phyloP scores from a whole-genome alignment of 352 stramenopile species.

The Phytophthora gonapodyides region DNA sequence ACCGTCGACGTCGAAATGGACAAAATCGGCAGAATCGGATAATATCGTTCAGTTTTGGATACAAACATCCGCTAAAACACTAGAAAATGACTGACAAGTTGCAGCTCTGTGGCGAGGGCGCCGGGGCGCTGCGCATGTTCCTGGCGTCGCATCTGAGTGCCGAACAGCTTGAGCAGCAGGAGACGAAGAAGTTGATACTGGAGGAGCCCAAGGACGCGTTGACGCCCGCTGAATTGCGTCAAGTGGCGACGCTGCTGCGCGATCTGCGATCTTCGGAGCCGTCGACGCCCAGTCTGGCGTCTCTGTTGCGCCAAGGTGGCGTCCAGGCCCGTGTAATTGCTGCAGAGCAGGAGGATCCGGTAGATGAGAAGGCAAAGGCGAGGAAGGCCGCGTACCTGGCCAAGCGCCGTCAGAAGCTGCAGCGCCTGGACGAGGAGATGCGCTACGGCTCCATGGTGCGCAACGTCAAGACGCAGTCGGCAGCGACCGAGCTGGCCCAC shows the following conservation, averaged over 20 bases:
- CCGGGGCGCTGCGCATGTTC: slow-evolving; percentile 31
- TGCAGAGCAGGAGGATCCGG: slow-evolving; percentile 1
- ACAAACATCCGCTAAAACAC: background rate
- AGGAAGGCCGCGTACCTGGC: slow-evolving; percentile 45
- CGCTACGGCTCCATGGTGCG: slow-evolving; percentile 73
- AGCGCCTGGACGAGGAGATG: slow-evolving; percentile 82
- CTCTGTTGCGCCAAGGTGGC: slow-evolving; percentile 31
- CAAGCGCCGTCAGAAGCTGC: slow-evolving; percentile 61
- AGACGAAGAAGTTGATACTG: slow-evolving; percentile 28
- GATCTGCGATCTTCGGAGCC: slow-evolving; percentile 29
- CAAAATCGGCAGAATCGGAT: slow-evolving; percentile 5
- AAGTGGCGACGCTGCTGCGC: slow-evolving; percentile 25
- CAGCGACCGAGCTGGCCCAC: slow-evolving; percentile 48
- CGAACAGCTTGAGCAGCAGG: slow-evolving; percentile 6
- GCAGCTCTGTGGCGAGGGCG: slow-evolving; percentile 33
- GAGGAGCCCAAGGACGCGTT: slow-evolving; percentile 19
- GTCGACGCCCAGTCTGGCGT: slow-evolving; percentile 27
- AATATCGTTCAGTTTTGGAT: slow-evolving; percentile 3
- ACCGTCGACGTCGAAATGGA: slow-evolving; percentile 14
- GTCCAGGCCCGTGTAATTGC: slow-evolving; percentile 12
- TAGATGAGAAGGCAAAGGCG: slow-evolving; percentile 15
- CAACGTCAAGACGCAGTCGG: slow-evolving; percentile 66
- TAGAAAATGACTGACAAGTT: slow-evolving; percentile 20
- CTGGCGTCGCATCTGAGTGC: slow-evolving; percentile 27
- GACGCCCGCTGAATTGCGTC: slow-evolving; percentile 28